Conservation (phyloP, 73 alveolate species). For the Paramecium sonneborni region DNA sequence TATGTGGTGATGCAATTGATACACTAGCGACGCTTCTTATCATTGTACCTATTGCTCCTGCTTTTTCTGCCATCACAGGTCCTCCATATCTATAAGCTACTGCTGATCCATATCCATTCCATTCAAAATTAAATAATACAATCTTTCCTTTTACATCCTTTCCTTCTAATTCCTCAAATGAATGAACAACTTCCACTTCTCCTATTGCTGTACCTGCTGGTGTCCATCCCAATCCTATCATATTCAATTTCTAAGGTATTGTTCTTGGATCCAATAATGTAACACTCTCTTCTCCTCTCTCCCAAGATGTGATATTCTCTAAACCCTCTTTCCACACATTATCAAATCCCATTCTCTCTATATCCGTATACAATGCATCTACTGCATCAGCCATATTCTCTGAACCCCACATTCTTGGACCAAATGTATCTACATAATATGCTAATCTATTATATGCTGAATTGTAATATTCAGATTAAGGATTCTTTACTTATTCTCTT, state of each 20-base stretch:
- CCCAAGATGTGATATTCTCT: conserved; percentile 30
- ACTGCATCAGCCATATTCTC: conserved; percentile 3
- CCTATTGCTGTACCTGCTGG: conserved; percentile 32
- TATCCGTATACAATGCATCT: background rate
- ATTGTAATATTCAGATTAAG: background rate
- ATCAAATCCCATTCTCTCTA: conserved; percentile 3
- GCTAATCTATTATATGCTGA: conserved; percentile 60
- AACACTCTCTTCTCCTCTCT: conserved; percentile 65
- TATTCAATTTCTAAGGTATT: conserved; percentile 39
- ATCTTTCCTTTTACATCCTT: conserved; percentile 63
- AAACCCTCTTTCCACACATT: background rate
- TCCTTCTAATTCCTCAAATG: conserved; percentile 55
- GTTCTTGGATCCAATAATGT: conserved; percentile 40
- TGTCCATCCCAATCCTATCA: conserved; percentile 60
- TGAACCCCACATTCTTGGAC: conserved; percentile 67
- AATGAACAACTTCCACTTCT: conserved; percentile 59
- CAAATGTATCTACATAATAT: conserved; percentile 66
- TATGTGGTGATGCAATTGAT: conserved; percentile 66
- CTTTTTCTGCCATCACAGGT: conserved; percentile 34
- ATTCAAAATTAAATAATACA: conserved; percentile 59
- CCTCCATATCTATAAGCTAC: conserved; percentile 47
- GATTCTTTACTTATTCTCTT: background rate
- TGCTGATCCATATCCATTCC: conserved; percentile 18
- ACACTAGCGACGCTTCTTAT: conserved; percentile 58
- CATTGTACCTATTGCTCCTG: conserved; percentile 59